phyloP scores from a whole-genome alignment of 495 filamentous ascomycete genomes.

The Penicillium herquei region DNA sequence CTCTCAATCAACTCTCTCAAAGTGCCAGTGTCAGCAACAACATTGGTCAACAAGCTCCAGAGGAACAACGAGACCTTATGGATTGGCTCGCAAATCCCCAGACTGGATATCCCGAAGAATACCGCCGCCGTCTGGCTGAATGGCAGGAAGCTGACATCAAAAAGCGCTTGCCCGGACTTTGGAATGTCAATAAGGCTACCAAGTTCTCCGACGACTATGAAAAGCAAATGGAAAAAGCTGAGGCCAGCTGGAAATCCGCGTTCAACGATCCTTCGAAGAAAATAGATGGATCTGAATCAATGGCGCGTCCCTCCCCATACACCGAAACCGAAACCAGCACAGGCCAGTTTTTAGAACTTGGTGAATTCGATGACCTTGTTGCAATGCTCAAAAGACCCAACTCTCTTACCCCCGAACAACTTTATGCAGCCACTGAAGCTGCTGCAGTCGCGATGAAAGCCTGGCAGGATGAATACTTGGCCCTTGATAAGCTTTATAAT shows the following conservation, averaged over 20 bases:
- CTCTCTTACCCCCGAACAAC: slow-evolving; percentile 39
- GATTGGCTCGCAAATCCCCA: slow-evolving; percentile 34
- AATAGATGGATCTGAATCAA: slow-evolving; percentile 44
- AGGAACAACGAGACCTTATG: slow-evolving; percentile 13
- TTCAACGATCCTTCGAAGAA: slow-evolving; percentile 40
- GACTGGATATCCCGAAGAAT: slow-evolving; percentile 20
- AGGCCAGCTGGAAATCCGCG: slow-evolving; percentile 31
- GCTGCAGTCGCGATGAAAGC: slow-evolving; percentile 50
- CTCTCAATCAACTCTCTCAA: background rate
- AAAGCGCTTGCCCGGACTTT: slow-evolving; percentile 58
- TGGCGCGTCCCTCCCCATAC: slow-evolving; percentile 46
- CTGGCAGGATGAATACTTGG: slow-evolving; percentile 65
- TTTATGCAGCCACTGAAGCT: slow-evolving; percentile 54
- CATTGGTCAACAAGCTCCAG: background rate
- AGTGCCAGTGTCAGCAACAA: slow-evolving; percentile 1
- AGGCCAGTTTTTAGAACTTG: slow-evolving; percentile 48
- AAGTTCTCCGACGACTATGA: slow-evolving; percentile 45
- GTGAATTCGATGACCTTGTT: slow-evolving; percentile 32
- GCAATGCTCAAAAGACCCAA: slow-evolving; percentile 38
- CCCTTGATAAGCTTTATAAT: slow-evolving; percentile 57
- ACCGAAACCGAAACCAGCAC: slow-evolving; percentile 26
- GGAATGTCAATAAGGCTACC: slow-evolving; percentile 53
- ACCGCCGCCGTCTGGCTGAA: slow-evolving; percentile 13
- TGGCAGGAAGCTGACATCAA: slow-evolving; percentile 38
- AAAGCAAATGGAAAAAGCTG: slow-evolving; percentile 23